A percentile compares a stretch with the other conserved stretches of the same genome.
Conservation (phyloP, 768 basidiomycete species). For the Amanita subjunquillea region DNA sequence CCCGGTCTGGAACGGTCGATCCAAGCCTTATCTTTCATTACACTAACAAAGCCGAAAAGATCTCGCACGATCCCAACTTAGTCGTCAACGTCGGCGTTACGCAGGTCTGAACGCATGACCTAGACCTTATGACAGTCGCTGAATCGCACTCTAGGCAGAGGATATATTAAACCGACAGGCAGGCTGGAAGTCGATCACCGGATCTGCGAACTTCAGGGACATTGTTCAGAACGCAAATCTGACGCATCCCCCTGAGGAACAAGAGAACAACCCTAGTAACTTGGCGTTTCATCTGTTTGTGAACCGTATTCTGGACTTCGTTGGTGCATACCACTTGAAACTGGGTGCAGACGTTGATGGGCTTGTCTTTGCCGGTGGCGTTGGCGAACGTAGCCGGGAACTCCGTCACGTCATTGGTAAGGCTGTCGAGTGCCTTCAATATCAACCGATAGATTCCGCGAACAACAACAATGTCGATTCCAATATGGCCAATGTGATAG, state of each 20-base stretch:
- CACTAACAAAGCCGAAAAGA: conserved; percentile 38
- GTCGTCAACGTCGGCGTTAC: conserved; percentile 45
- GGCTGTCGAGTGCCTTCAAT: conserved; percentile 52
- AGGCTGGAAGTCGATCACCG: conserved; percentile 72
- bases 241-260: conserved; percentile 11
- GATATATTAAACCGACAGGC: conserved; percentile 65
- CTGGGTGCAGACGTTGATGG: conserved; percentile 62
- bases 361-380: conserved; percentile 79
- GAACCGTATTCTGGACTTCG: conserved; percentile 63
- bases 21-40: conserved; percentile 86
- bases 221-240: conserved; percentile 41
- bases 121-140: neutral
- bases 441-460: conserved; percentile 32
- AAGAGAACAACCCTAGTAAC: conserved; percentile 27
- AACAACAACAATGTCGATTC: conserved; percentile 25
- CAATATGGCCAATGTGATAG: neutral
- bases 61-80: conserved; percentile 42
- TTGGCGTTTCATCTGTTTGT: conserved; percentile 75
- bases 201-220: conserved; percentile 73
- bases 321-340: conserved; percentile 71
- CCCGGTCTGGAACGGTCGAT: conserved; percentile 75
- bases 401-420: conserved; percentile 50
- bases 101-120: conserved; percentile 17
- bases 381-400: conserved; percentile 66
- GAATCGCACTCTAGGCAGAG: conserved; percentile 36